phyloP scores from a whole-genome alignment of 768 basidiomycete species.

The Xerocomellus intermedius region DNA sequence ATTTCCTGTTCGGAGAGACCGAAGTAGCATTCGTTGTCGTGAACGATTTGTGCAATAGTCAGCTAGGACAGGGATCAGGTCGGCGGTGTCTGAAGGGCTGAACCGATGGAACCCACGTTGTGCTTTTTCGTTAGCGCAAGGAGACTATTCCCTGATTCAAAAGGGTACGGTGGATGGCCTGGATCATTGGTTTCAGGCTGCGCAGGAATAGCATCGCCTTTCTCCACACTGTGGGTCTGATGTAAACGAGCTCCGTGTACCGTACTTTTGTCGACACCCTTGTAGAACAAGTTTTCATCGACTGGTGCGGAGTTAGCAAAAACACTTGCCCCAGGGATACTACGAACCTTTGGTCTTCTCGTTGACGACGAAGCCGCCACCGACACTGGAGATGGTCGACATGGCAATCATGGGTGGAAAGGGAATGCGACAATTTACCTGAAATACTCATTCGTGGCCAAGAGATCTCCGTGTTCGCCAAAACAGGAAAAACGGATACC shows the following conservation, averaged over 20 bases:
- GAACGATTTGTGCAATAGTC: constrained; percentile 92
- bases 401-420: neutral
- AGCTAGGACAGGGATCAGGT: constrained; percentile 47
- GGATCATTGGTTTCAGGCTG: constrained; percentile 27
- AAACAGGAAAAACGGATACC: constrained; percentile 94
- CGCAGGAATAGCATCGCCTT: constrained; percentile 13
- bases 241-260: constrained; percentile 81
- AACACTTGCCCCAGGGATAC: neutral
- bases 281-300: constrained; percentile 95
- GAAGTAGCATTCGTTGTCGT: constrained; percentile 86
- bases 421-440: constrained; percentile 38
- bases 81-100: neutral
- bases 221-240: constrained; percentile 51
- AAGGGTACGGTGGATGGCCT: constrained; percentile 79
- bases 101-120: constrained; percentile 55
- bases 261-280: constrained; percentile 77
- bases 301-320: constrained; percentile 39
- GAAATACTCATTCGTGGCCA: constrained; percentile 95
- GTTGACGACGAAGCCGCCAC: constrained; percentile 94
- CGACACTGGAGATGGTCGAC: constrained; percentile 50
- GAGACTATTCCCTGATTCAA: constrained; percentile 72
- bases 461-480: constrained; percentile 71
- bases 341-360: constrained; percentile 80
- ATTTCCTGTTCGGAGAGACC: constrained; percentile 76
- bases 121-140: constrained; percentile 74